These are phyloP conservation scores for Collybiopsis luxurians DNA, from an alignment of 768 basidiomycete species.

Conservation along the genomic window DNA sequence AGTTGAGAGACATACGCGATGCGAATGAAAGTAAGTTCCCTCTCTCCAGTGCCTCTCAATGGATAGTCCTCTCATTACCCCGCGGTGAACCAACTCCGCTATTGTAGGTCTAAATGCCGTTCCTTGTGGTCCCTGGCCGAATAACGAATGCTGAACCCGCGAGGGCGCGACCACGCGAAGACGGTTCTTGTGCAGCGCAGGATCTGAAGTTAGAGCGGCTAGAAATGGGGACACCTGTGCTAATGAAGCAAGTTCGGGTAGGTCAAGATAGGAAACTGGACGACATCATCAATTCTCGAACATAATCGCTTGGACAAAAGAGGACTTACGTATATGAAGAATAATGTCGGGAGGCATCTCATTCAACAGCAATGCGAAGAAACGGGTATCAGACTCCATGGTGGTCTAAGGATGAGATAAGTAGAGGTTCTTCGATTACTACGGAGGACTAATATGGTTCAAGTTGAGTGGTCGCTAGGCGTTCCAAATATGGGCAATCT, in stretches of 20 bases:
- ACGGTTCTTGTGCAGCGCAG: conserved; percentile 60
- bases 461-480: too few relatives aligned
- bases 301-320: too few relatives aligned
- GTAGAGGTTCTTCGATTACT: not conserved
- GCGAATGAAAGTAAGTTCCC: conserved; percentile 64
- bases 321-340: conserved; percentile 53
- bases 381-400: conserved; percentile 15
- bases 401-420: conserved; percentile 5
- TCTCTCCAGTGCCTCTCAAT: conserved; percentile 66
- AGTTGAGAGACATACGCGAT: conserved; percentile 39
- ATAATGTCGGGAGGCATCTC: conserved; percentile 54
- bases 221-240: conserved; percentile 47
- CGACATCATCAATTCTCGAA: not conserved
- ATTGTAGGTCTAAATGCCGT: conserved; percentile 60
- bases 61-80: conserved; percentile 66
- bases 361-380: conserved; percentile 20
- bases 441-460: too few relatives aligned
- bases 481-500: too few relatives aligned
- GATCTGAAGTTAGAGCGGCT: conserved; percentile 53
- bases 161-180: conserved; percentile 64
- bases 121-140: conserved; percentile 55
- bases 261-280: conserved; percentile 67
- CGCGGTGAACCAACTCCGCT: conserved; percentile 63
- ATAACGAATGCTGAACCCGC: conserved; percentile 62
- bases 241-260: conserved; percentile 64